phyloP scores from a whole-genome alignment of 108 stramenopile genomes.

The Fragilaria radians region DNA sequence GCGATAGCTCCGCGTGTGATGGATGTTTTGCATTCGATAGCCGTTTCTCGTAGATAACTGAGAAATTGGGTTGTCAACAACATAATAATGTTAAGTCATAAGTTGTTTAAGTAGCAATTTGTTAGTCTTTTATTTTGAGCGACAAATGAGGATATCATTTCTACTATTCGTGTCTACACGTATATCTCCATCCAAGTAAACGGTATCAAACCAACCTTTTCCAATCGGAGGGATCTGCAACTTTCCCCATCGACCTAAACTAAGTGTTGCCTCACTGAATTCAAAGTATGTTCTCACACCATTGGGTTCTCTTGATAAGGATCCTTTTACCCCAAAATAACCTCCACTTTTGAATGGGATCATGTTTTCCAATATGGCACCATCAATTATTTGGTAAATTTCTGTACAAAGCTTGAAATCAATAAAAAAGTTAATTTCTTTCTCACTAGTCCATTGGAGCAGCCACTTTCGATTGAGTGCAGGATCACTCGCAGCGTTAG shows the following conservation, averaged over 20 bases:
- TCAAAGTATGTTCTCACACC: conserved; percentile 35
- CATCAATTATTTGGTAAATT: conserved; percentile 37
- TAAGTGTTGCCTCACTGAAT: conserved; percentile 37
- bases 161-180: conserved; percentile 55
- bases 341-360: conserved; percentile 46
- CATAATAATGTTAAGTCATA: no score
- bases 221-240: conserved; percentile 49
- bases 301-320: conserved; percentile 6
- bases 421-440: conserved; percentile 56
- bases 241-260: conserved; percentile 36
- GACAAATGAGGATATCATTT: conserved; percentile 54
- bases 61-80: no score
- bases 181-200: conserved; percentile 54
- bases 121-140: background rate
- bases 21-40: conserved; percentile 90
- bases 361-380: conserved; percentile 25
- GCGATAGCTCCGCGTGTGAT: conserved; percentile 88
- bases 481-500: conserved; percentile 19
- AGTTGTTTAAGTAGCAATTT: no score
- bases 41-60: conserved; percentile 73
- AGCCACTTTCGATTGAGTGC: conserved; percentile 37
- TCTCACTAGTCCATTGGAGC: conserved; percentile 51
- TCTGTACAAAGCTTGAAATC: conserved; percentile 26
- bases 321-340: conserved; percentile 38
- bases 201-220: conserved; percentile 61